Percentiles rank a stretch among this genome's conserved stretches.
Evolutionary conservation across 2,329 filamentous ascomycete genomes (phyloP).

Genomic region (Talaromyces rugulosus): DNA sequence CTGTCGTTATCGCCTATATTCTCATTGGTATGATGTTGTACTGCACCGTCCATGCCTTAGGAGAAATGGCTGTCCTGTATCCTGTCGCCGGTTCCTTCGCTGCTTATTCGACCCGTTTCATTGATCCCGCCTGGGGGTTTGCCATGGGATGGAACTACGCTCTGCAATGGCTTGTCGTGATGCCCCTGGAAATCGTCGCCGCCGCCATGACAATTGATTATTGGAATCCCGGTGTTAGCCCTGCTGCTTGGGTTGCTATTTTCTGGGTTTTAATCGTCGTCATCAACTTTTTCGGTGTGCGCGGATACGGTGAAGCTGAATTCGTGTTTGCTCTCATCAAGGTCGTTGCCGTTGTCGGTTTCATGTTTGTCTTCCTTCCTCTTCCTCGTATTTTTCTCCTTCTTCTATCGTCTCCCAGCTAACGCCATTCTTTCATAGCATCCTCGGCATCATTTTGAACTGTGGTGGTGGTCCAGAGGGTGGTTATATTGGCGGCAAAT

Average conservation of each 20-base stretch:
- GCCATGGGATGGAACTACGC: conserved; percentile 96
- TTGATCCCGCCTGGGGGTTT: conserved; percentile 92
- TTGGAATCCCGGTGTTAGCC: conserved; percentile 64
- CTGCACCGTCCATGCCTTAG: conserved; percentile 85
- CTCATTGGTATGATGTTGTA: conserved; percentile 85
- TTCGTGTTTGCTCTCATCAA: conserved; percentile 86
- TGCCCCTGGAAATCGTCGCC: conserved; percentile 83
- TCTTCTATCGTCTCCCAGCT: neutral
- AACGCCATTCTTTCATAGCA: conserved; percentile 44
- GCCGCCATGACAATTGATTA: conserved; percentile 80
- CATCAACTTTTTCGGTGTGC: conserved; percentile 87
- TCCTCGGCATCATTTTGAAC: conserved; percentile 82
- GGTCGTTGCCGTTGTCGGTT: conserved; percentile 78
- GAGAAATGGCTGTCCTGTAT: conserved; percentile 85
- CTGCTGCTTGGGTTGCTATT: conserved; percentile 74
- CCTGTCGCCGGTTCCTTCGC: conserved; percentile 91
- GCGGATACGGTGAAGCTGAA: conserved; percentile 84
- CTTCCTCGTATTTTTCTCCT: conserved; percentile 16
- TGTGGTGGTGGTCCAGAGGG: conserved; percentile 70
- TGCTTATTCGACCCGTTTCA: conserved; percentile 83
- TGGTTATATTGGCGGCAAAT: conserved; percentile 74
- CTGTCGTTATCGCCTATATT: conserved; percentile 70
- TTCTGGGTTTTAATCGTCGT: conserved; percentile 71
- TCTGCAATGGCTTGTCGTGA: conserved; percentile 77
- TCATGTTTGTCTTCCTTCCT: conserved; percentile 59